Percentiles rank a stretch among this genome's conserved stretches.
phyloP scores from a whole-genome alignment of 768 basidiomycete genomes.

The Leucosporidium scottii region DNA sequence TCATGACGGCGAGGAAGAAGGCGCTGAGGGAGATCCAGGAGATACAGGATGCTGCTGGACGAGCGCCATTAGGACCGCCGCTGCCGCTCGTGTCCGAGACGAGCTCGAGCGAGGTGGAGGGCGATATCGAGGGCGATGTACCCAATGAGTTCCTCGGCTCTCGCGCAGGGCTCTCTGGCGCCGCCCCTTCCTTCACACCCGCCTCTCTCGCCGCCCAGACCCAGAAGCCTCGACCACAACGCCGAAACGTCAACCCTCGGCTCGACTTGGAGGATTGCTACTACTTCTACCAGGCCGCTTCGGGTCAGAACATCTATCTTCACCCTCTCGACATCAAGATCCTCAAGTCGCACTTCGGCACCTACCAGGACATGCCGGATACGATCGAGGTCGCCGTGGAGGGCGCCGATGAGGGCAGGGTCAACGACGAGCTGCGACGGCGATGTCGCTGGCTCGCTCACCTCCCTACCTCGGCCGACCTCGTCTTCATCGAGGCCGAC shows the following conservation, averaged over 20 bases:
- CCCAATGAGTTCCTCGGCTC: constrained; percentile 20
- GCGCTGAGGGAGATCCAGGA: constrained; percentile 43
- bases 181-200: constrained; percentile 7
- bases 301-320: constrained; percentile 82
- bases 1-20: constrained; percentile 60
- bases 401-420: constrained; percentile 42
- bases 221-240: constrained; percentile 14
- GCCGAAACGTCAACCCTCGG: constrained; percentile 71
- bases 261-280: constrained; percentile 68
- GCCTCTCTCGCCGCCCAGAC: not conserved
- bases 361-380: constrained; percentile 77
- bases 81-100: constrained; percentile 33
- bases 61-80: constrained; percentile 53
- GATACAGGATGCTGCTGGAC: constrained; percentile 43
- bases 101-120: constrained; percentile 36
- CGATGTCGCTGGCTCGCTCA: constrained; percentile 94
- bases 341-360: constrained; percentile 70
- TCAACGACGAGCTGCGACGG: constrained; percentile 88
- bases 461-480: constrained; percentile 82
- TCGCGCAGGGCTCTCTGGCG: not conserved
- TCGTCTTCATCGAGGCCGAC: constrained; percentile 87
- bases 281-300: constrained; percentile 90
- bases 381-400: constrained; percentile 73
- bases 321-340: constrained; percentile 95
- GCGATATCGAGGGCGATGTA: constrained; percentile 1